Conservation (phyloP, 441 rosid species). For the Jatropha podagrica region DNA sequence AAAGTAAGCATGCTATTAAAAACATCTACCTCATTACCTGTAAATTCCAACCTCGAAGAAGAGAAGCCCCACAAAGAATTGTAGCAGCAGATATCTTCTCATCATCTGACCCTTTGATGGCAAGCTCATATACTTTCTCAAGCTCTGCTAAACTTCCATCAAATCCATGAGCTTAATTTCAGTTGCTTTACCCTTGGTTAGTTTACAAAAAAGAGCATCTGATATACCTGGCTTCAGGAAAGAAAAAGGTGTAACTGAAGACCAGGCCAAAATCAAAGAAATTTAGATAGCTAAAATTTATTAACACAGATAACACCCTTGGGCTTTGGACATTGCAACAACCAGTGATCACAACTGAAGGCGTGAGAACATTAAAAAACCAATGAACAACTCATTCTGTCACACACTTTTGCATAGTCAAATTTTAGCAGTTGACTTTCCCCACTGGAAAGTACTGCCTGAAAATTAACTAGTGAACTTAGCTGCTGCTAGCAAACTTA, state of each 20-base stretch:
- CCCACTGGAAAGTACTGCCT: not conserved
- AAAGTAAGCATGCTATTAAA: slow-evolving; percentile 1
- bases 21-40: slow-evolving; percentile 53
- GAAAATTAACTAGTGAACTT: not conserved
- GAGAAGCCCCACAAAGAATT: slow-evolving; percentile 95
- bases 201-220: slow-evolving; percentile 69
- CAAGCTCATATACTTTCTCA: slow-evolving; percentile 92
- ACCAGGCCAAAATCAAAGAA: slow-evolving; percentile 44
- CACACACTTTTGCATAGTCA: not conserved
- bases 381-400: not conserved
- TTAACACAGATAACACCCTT: slow-evolving; percentile 19
- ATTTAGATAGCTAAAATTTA: slow-evolving; percentile 30
- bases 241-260: slow-evolving; percentile 65
- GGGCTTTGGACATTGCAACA: slow-evolving; percentile 13
- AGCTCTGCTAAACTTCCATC: slow-evolving; percentile 99
- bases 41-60: slow-evolving; percentile 93
- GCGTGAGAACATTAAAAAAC: not conserved
- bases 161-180: slow-evolving; percentile 82
- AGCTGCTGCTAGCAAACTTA: not conserved
- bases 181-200: slow-evolving; percentile 78
- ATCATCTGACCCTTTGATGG: slow-evolving; percentile 83
- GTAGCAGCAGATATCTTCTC: slow-evolving; percentile 96
- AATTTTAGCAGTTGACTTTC: slow-evolving; percentile 1
- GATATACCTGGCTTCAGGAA: slow-evolving; percentile 76
- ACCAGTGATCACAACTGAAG: not conserved